phyloP scores from a whole-genome alignment of 768 basidiomycete genomes.

The Calocybe gangraenosa region DNA sequence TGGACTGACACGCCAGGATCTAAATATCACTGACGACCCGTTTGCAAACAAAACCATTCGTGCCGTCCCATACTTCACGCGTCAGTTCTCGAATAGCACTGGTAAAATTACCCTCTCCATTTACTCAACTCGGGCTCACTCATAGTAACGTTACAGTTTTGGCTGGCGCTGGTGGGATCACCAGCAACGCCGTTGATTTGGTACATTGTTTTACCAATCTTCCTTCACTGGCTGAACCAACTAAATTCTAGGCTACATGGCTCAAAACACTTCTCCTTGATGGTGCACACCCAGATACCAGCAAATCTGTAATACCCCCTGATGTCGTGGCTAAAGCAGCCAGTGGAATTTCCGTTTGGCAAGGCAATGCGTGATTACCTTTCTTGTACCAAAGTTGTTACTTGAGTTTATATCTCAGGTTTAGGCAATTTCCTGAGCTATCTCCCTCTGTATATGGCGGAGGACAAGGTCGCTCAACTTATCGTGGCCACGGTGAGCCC shows the following conservation, averaged over 20 bases:
- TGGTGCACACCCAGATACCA: slow-evolving; percentile 23
- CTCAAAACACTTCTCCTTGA: slow-evolving; percentile 13
- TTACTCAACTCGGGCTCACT: background rate
- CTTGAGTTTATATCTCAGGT: background rate
- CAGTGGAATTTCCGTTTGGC: slow-evolving; percentile 19
- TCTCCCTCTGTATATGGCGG: slow-evolving; percentile 24
- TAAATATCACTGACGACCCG: slow-evolving; percentile 2
- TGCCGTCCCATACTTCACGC: background rate
- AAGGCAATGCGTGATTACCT: slow-evolving; percentile 12
- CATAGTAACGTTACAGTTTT: slow-evolving; percentile 1
- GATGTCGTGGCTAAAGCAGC: slow-evolving; percentile 19
- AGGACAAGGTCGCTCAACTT: slow-evolving; percentile 19
- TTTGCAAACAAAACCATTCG: background rate
- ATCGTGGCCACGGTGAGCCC: slow-evolving; percentile 22
- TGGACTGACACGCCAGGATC: slow-evolving; percentile 14
- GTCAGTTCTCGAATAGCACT: background rate
- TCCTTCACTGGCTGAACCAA: slow-evolving; percentile 2
- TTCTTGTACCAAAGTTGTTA: background rate
- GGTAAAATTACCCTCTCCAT: background rate
- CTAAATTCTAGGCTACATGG: slow-evolving; percentile 13
- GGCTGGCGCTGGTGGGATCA: slow-evolving; percentile 21
- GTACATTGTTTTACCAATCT: slow-evolving; percentile 6
- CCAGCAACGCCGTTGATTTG: slow-evolving; percentile 20
- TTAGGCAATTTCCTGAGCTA: slow-evolving; percentile 17
- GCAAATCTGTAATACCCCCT: slow-evolving; percentile 20